A percentile compares a stretch with the other conserved stretches of the same genome.
Evolutionary conservation across 331 rosid species (phyloP).

Genomic region (Pyrus hybrid): DNA sequence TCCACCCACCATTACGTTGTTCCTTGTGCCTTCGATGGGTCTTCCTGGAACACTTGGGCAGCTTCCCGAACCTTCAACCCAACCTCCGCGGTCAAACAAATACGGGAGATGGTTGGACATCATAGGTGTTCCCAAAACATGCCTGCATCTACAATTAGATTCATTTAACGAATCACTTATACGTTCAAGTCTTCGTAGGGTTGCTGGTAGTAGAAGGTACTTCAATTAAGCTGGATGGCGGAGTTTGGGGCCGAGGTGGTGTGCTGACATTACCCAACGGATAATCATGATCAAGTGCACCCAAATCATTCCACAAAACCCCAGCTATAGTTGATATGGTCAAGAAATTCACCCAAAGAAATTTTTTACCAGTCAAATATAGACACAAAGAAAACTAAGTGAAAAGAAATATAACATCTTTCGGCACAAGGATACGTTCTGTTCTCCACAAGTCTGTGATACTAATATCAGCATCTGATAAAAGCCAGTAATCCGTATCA

Average conservation of each 20-base stretch:
- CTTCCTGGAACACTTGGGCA: slow-evolving; percentile 11
- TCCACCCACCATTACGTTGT: slow-evolving; percentile 13
- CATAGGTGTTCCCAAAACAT: slow-evolving; percentile 36
- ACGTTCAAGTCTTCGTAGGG: slow-evolving; percentile 38
- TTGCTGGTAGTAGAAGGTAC: slow-evolving; percentile 39
- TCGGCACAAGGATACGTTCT: slow-evolving; percentile 49
- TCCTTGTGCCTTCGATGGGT: slow-evolving; percentile 10
- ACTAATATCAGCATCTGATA: slow-evolving; percentile 79
- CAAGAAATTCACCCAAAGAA: slow-evolving; percentile 29
- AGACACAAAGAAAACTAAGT: neutral
- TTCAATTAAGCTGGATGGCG: slow-evolving; percentile 35
- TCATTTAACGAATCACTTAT: slow-evolving; percentile 6
- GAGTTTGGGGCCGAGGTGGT: slow-evolving; percentile 33
- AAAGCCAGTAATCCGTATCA: slow-evolving; percentile 95
- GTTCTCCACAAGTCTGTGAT: slow-evolving; percentile 95
- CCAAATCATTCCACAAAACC: slow-evolving; percentile 68
- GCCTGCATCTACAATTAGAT: slow-evolving; percentile 15
- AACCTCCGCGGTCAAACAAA: slow-evolving; percentile 18
- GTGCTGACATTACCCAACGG: slow-evolving; percentile 24
- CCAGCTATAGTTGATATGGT: slow-evolving; percentile 40
- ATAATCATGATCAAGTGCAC: slow-evolving; percentile 49
- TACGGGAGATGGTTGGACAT: slow-evolving; percentile 23
- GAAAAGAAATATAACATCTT: neutral
- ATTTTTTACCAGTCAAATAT: neutral
- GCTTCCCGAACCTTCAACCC: slow-evolving; percentile 47